Base-by-base conservation (phyloP, 2,329 filamentous ascomycete genomes). In the Nigrospora sphaerica region DNA sequence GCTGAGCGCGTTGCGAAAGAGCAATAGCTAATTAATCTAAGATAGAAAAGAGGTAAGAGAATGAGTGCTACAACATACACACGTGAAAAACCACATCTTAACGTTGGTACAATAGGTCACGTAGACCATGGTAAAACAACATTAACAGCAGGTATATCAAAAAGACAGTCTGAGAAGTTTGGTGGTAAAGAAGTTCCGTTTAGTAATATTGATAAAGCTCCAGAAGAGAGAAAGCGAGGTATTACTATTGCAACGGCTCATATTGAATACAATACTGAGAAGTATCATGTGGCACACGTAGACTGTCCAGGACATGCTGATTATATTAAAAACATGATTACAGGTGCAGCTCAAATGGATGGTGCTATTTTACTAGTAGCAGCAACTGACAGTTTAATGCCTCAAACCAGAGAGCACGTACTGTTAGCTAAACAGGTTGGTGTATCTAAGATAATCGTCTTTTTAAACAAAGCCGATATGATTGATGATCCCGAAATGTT, bases 261-360 rank as follows among this genome's bases (percentile, higher is more conserved):
- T 75, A 95, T 98, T 74, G 93, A 98, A 77, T 98, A 97, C 78
- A 75, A 88, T 59, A 98, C 93, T 68, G 88, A 95, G 0, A 78
- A 77, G 66, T 85, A 93, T 65, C 93, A 98, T 78, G 98, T 98
- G 75, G 93, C 93, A 62, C 93, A 98, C 81, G 93, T 98, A 77
- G 93, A 98, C 81, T 98, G 93, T 74, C 93, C 93, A 49, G 93
- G 93, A 73, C 93, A 98, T 85, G 93, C 93, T 72, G 93, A 98
- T 89, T 98, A 98, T 80, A 97, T 98, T 78, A 98, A 98, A 83
- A 98, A 98, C 85, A 98, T 98, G 93, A 98, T 98, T 71, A 98
- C 93, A 58, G 93, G 93, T 83, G 91, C 93, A 53, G 92, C 93
- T 62, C 95, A 90, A 78, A 98, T 98, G 93, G 93, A 98, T 62